Percentiles rank a stretch among this genome's conserved stretches.
Conservation (phyloP, 2,329 filamentous ascomycete genomes). For the Conoideocrella luteorostrata region DNA sequence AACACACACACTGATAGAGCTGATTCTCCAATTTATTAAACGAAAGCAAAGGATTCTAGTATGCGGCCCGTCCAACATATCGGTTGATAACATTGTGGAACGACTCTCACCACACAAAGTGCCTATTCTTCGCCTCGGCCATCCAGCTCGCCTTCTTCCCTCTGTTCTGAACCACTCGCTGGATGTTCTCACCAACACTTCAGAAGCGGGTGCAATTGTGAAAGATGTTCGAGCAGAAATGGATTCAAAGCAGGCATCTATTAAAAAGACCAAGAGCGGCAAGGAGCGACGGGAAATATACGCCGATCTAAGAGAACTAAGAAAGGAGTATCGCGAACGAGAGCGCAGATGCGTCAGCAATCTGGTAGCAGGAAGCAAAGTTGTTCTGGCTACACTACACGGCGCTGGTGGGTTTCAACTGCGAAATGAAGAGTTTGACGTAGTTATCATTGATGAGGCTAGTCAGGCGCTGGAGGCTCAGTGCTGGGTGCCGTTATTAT, state of each 20-base stretch:
- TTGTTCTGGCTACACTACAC: conserved; percentile 88
- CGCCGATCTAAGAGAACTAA: conserved; percentile 72
- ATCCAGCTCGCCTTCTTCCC: conserved; percentile 83
- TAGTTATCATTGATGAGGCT: conserved; percentile 93
- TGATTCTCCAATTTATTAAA: conserved; percentile 84
- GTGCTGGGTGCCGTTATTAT: conserved; percentile 87
- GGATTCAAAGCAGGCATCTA: conserved; percentile 81
- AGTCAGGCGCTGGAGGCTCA: conserved; percentile 94
- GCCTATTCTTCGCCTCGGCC: conserved; percentile 82
- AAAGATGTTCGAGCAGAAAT: conserved; percentile 87
- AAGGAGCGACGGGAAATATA: conserved; percentile 78
- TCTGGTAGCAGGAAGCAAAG: conserved; percentile 70
- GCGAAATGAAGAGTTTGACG: conserved; percentile 75
- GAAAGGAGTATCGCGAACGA: conserved; percentile 81
- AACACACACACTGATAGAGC: conserved; percentile 90
- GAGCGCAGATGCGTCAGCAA: conserved; percentile 75
- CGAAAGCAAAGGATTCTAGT: conserved; percentile 71
- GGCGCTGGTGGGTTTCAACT: conserved; percentile 84
- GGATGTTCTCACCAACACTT: conserved; percentile 84
- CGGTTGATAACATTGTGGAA: conserved; percentile 97
- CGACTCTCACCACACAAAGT: conserved; percentile 78
- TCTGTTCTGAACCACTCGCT: conserved; percentile 85
- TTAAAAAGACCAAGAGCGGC: conserved; percentile 79
- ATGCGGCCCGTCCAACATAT: conserved; percentile 96
- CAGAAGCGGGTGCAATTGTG: conserved; percentile 82